Base-by-base conservation (phyloP, 129 eudicot genomes). In the Lactuca saligna region DNA sequence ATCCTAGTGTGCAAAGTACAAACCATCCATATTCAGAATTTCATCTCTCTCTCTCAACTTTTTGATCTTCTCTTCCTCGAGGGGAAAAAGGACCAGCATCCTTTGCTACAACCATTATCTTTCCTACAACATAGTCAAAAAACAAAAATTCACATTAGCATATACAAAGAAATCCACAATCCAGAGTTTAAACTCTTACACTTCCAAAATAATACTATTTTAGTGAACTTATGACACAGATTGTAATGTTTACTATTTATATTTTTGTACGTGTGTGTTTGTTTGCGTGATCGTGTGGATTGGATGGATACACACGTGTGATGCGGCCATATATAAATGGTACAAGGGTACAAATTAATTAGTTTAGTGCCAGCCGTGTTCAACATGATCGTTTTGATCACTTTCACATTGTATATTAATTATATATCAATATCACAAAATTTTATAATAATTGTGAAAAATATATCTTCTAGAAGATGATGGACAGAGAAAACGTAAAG, bases 11-110 rank as follows among this genome's bases (percentile, higher is more conserved):
- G 57, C 20, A 48, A 54, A 54, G 29, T 25, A 25, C 29, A 25
- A 25, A 25, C 29, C 29, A 25, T 25, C 29, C 8, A 3, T 66
- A 15, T 32, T 37, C 17, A 6, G 6, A 12, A n/a, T n/a, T n/a
- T n/a, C n/a, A n/a, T n/a, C n/a, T n/a, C n/a, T n/a, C n/a, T n/a
- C n/a, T 54, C 13, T 70, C 53, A 69, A 73, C 48, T 66, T 78
- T 2, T 70, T 57, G 63, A 72, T 74, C 66, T 84, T 63, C 62
- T 78, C 46, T 82, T 78, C 62, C 58, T 85, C 25, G 71, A 61
- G 5, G 54, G 54, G 55, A 75, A 80, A 60, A 78, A 78, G 8
- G 78, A 65, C 80, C 83, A 82, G 41, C 86, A 84, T 25, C 81
- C 80, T 3, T 61, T 29, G 54, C 64, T 17, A 20, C 75, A 82